Evolutionary conservation across 805 yeast species (phyloP), one percentile per base, ranked within the genome.

Genomic region (Candida ovalis): DNA sequence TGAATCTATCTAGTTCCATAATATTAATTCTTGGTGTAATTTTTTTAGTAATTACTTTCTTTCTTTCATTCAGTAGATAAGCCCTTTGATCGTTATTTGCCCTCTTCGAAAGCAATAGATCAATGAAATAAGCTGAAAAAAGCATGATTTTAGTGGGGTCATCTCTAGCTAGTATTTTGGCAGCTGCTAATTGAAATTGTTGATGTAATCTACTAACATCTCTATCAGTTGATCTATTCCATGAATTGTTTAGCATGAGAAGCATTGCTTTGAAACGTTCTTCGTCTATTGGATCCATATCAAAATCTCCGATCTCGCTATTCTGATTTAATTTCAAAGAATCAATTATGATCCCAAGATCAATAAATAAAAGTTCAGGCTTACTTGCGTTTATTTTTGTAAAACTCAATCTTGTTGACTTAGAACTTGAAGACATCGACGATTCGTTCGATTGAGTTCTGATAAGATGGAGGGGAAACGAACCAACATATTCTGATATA

Each of bases 121-220:
- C 61, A 10, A 55, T 39, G 30, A 57, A 57, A 23, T 50, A 40
- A 3, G 49, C 56, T 30, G 46, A 38, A 32, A 49, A 55, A 10
- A 55, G 22, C 5, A 52, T 33, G 45, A 50, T 45, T 33, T 50
- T 45, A 9, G 49, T 37, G n/a, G 55, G 55, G 10, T 55, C 52
- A 10, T 40, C 44, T 23, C 42, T 19, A 8, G 42, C 40, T 12
- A 57, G 19, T 4, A 49, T 44, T 23, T 46, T 50, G 5, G 55
- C 55, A 18, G 59, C 51, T 10, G 49, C 41, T 33, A 46, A 30
- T 36, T 49, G 51, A 27, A 55, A 57, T 9, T 13, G n/a, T 19
- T 44, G 36, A 23, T 51, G 25, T 17, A 51, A 15, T 18, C 42
- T 42, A 12, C 28, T 40, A 12, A 55, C 13, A 41, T 55, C 50